Evolutionary conservation across 169 alveolate genomes (phyloP).

Genomic region (Eimeria acervulina): DNA sequence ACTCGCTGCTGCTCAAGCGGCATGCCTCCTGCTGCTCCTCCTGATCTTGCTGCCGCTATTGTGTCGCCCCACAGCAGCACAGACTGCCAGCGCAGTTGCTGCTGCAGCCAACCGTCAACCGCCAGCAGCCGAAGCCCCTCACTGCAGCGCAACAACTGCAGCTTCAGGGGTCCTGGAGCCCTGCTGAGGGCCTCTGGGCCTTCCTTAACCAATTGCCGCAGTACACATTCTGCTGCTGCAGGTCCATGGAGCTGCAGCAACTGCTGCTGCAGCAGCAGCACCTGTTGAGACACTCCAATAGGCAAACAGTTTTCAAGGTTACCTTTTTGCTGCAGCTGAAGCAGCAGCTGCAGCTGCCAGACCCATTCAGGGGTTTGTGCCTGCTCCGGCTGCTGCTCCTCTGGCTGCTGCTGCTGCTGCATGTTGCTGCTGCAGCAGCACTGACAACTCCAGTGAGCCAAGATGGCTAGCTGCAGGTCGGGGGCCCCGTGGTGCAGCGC

Average conservation of each 20-base stretch:
- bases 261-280: constrained; percentile 59
- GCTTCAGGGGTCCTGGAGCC: constrained; percentile 63
- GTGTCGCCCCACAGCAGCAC: constrained; percentile 39
- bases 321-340: constrained; percentile 24
- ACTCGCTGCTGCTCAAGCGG: constrained; percentile 14
- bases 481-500: constrained; percentile 55
- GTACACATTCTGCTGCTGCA: constrained; percentile 14
- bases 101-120: constrained; percentile 17
- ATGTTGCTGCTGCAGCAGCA: constrained; percentile 1
- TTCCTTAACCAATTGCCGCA: not conserved
- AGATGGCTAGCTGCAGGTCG: constrained; percentile 39
- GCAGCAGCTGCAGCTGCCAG: constrained; percentile 43
- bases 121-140: constrained; percentile 42
- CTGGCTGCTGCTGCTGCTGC: constrained; percentile 39
- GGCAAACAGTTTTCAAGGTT: not conserved
- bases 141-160: constrained; percentile 52
- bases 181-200: constrained; percentile 24
- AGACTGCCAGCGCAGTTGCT: constrained; percentile 31
- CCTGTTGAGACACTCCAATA: constrained; percentile 38
- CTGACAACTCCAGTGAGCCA: constrained; percentile 48
- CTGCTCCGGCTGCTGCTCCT: not conserved
- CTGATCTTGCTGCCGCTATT: not conserved
- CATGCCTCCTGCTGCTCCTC: not conserved
- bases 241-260: constrained; percentile 13
- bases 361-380: constrained; percentile 28